A percentile compares a stretch with the other conserved stretches of the same genome.
Evolutionary conservation across 1,284 basidiomycete genomes (phyloP).

Genomic region (Phaffia rhodozyma): DNA sequence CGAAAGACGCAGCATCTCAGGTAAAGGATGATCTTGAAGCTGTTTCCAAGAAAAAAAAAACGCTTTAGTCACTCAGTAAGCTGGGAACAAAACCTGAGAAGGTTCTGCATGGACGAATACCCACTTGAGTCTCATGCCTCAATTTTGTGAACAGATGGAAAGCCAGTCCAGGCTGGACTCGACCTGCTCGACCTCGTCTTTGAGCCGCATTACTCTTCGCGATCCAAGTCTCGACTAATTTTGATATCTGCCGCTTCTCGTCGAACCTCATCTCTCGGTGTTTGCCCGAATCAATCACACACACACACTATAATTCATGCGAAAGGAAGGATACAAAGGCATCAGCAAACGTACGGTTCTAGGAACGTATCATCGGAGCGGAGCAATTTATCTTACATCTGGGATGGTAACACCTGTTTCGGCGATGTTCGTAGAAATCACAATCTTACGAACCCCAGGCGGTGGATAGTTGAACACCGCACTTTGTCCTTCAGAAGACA

Average conservation of each 20-base stretch:
- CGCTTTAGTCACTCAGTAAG: constrained; percentile 15
- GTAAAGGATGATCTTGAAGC: constrained; percentile 84
- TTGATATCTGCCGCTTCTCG: constrained; percentile 91
- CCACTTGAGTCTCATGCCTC: constrained; percentile 57
- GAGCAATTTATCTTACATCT: constrained; percentile 46
- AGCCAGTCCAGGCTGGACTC: constrained; percentile 80
- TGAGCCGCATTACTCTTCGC: constrained; percentile 90
- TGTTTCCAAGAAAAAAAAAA: constrained; percentile 28
- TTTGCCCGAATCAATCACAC: constrained; percentile 91
- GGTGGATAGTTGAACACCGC: constrained; percentile 83
- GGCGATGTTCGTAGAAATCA: constrained; percentile 66
- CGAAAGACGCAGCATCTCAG: constrained; percentile 91
- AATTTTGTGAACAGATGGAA: constrained; percentile 92
- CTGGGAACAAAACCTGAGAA: not conserved
- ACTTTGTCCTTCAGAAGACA: constrained; percentile 79
- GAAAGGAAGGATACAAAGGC: too few relatives aligned
- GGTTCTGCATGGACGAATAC: constrained; percentile 12
- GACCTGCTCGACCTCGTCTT: constrained; percentile 78
- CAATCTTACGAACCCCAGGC: constrained; percentile 71
- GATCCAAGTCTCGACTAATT: constrained; percentile 84
- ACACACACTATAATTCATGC: constrained; percentile 42
- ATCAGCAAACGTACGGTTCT: constrained; percentile 25
- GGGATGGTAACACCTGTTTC: constrained; percentile 97
- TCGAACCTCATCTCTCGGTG: constrained; percentile 94
- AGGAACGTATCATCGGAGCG: constrained; percentile 38